Conservation (phyloP, 1,284 basidiomycete genomes). For the Cystobasidium pallidum region DNA sequence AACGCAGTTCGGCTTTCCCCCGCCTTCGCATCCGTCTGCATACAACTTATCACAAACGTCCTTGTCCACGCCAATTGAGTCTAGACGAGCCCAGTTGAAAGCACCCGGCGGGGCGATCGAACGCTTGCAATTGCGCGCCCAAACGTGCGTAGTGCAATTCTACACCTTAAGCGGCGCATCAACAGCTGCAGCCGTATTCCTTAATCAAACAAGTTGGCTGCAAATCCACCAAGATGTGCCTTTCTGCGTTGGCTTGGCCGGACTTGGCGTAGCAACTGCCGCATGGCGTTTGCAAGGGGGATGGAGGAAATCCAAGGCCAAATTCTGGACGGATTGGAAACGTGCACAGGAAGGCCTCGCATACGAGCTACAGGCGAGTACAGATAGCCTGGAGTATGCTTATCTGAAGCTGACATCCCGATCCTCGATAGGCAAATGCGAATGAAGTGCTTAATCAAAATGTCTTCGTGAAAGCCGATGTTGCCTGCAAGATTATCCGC, state of each 20-base stretch:
- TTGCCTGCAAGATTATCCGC: constrained; percentile 19
- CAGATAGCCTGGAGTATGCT: background rate
- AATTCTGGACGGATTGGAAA: constrained; percentile 54
- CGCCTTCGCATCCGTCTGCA: constrained; percentile 36
- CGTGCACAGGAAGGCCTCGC: constrained; percentile 35
- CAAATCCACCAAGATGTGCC: constrained; percentile 51
- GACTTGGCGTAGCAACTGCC: constrained; percentile 52
- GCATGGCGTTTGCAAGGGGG: constrained; percentile 56
- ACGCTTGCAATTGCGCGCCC: constrained; percentile 47
- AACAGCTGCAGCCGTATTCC: constrained; percentile 21
- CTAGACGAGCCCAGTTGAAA: constrained; percentile 46
- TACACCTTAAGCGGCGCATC: constrained; percentile 16
- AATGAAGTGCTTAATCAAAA: constrained; percentile 14
- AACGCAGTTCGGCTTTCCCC: constrained; percentile 42
- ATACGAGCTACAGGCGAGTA: constrained; percentile 40
- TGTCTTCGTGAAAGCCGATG: constrained; percentile 42
- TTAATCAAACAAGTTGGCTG: constrained; percentile 20
- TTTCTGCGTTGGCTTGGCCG: constrained; percentile 52
- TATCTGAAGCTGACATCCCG: background rate
- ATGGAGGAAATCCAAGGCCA: constrained; percentile 53
- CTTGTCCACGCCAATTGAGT: constrained; percentile 43
- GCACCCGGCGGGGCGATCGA: constrained; percentile 49
- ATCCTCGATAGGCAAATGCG: constrained; percentile 30
- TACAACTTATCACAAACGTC: constrained; percentile 27
- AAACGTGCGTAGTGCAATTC: constrained; percentile 38